A percentile compares a stretch with the other conserved stretches of the same genome.
phyloP scores from a whole-genome alignment of 306 rosid genomes.

The Quercus suber region DNA sequence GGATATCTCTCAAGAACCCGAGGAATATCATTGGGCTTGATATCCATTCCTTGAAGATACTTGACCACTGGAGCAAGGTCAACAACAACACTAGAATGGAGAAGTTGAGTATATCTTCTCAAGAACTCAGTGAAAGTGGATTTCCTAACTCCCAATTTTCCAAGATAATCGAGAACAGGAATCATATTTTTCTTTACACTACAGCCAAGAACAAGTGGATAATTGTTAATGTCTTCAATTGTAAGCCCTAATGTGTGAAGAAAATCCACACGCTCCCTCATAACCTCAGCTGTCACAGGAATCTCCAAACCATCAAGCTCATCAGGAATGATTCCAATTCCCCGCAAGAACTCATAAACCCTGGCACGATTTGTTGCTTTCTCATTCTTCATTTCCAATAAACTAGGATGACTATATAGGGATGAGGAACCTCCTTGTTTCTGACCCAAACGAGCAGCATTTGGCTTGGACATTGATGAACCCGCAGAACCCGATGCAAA shows the following conservation, averaged over 20 bases:
- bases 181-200: conserved; percentile 95
- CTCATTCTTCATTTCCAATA: conserved; percentile 76
- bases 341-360: conserved; percentile 72
- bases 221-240: conserved; percentile 75
- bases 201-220: conserved; percentile 94
- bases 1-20: conserved; percentile 90
- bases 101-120: conserved; percentile 87
- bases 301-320: conserved; percentile 99
- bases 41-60: conserved; percentile 97
- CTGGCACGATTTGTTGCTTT: conserved; percentile 45
- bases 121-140: conserved; percentile 74
- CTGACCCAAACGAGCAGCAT: conserved; percentile 27
- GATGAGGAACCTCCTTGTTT: conserved; percentile 55
- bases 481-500: conserved; percentile 28
- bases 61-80: conserved; percentile 84
- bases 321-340: conserved; percentile 83
- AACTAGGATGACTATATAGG: conserved; percentile 69
- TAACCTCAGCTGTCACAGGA: conserved; percentile 85
- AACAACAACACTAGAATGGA: conserved; percentile 92
- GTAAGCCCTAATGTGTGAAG: conserved; percentile 84
- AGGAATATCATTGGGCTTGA: conserved; percentile 63
- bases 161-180: conserved; percentile 97
- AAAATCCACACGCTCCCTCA: conserved; percentile 91
- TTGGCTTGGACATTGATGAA: conserved; percentile 28
- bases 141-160: conserved; percentile 89